Conservation (phyloP, 2,329 filamentous ascomycete genomes). For the Aspergillus quadricinctus region DNA sequence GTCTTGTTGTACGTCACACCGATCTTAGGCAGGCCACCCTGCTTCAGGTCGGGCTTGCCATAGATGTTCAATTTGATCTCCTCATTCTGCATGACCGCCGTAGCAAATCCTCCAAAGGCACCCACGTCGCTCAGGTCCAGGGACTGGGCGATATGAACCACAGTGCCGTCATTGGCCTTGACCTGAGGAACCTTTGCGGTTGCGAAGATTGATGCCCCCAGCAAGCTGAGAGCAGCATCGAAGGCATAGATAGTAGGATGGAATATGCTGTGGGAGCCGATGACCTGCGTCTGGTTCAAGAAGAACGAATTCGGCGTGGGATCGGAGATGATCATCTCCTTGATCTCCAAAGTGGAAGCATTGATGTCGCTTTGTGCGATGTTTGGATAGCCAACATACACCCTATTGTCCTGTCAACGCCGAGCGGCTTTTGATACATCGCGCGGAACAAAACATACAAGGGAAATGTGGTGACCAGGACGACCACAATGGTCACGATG, state of each 20-base stretch:
- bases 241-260: constrained; percentile 54
- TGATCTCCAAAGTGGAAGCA: constrained; percentile 48
- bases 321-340: constrained; percentile 47
- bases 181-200: constrained; percentile 44
- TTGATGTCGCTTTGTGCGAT: constrained; percentile 55
- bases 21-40: constrained; percentile 47
- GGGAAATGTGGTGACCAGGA: constrained; percentile 53
- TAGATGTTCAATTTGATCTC: constrained; percentile 47
- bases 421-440: not conserved
- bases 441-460: constrained; percentile 43
- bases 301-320: constrained; percentile 48
- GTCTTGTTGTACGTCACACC: constrained; percentile 54
- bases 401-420: constrained; percentile 29
- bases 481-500: constrained; percentile 46
- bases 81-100: constrained; percentile 46
- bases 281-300: constrained; percentile 46
- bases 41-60: constrained; percentile 50
- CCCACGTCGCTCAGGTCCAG: constrained; percentile 41
- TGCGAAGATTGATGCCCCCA: constrained; percentile 41
- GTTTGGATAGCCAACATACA: constrained; percentile 57
- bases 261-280: constrained; percentile 47
- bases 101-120: constrained; percentile 49
- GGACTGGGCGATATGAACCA: constrained; percentile 42
- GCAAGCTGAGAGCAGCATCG: constrained; percentile 48
- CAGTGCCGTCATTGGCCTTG: constrained; percentile 41